These are phyloP conservation scores for Scedosporium apiospermum DNA, from an alignment of 2,329 filamentous ascomycete species.

Conservation along the genomic window DNA sequence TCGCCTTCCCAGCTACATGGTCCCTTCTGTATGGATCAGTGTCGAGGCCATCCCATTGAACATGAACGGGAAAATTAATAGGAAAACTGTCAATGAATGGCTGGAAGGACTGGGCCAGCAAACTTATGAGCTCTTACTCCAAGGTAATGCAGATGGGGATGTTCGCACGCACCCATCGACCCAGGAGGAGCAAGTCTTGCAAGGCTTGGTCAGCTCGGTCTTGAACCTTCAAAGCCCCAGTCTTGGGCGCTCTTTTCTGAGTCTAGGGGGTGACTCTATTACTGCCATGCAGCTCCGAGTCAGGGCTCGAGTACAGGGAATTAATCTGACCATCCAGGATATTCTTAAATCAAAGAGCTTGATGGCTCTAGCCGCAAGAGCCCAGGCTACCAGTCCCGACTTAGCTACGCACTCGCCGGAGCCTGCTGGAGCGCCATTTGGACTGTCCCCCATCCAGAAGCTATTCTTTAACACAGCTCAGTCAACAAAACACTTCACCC, in stretches of 20 bases:
- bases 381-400: neutral
- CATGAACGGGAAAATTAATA: conserved; percentile 7
- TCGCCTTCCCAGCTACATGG: conserved; percentile 7
- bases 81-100: conserved; percentile 3
- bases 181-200: too few relatives aligned
- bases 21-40: conserved; percentile 4
- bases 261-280: conserved; percentile 7
- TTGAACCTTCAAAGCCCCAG: neutral
- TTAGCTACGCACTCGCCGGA: neutral
- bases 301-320: conserved; percentile 7
- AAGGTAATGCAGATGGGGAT: too few relatives aligned
- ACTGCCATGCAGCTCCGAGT: conserved; percentile 7
- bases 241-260: conserved; percentile 4
- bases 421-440: neutral
- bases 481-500: conserved; percentile 9
- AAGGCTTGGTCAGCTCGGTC: neutral
- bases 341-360: conserved; percentile 8
- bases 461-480: conserved; percentile 5
- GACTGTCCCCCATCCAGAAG: conserved; percentile 11
- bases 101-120: neutral
- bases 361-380: neutral
- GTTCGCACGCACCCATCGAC: too few relatives aligned
- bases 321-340: conserved; percentile 9
- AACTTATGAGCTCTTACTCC: neutral
- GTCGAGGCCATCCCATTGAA: conserved; percentile 6